Evolutionary conservation across 2,329 filamentous ascomycete species (phyloP), one percentile per base, ranked within the genome.

Genomic region (Arthrinium phaeospermum): DNA sequence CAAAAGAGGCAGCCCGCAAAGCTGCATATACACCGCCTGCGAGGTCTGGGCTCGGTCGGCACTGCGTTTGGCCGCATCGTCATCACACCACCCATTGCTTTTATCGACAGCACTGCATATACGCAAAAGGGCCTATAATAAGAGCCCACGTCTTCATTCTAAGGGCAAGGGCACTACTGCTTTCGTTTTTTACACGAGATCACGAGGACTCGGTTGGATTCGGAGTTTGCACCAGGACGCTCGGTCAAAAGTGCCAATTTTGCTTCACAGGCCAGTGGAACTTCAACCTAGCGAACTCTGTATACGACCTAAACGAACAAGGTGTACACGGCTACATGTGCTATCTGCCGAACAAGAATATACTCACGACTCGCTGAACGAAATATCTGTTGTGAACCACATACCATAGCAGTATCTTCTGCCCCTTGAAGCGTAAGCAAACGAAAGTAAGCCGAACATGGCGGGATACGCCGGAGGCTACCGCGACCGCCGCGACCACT

Each of bases 401-500:
- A 64, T 12, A 61, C 30, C 10, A 37, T 14, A 64, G 19, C 13
- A 8, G 46, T 30, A 46, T 68, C n/a, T 30, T 24, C 27, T 30
- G 13, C n/a, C 67, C 41, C 41, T 27, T 19, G 12, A 47, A 45
- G 67, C 46, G n/a, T 14, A 34, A 68, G 30, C 27, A 30, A 47
- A 27, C 41, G n/a, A 41, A 41, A 30, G 41, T 68, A 68, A 7
- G 41, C 24, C 41, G 19, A 47, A 47, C 34, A 70, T 70, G 68
- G 30, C 68, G 68, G 46, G 68, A 47, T 57, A 70, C 68, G 47
- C 14, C 24, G 68, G 49, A n/a, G 68, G 45, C 22, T 70, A 70
- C 34, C 68, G 68, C 22, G 44, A 47, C 45, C n/a, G 14, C 45
- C 67, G 68, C 30, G 46, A 70, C 19, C 68, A 24, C 30, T 70